Evolutionary conservation across 179 eudicot species (phyloP).

Genomic region (Amaranthus tricolor): DNA sequence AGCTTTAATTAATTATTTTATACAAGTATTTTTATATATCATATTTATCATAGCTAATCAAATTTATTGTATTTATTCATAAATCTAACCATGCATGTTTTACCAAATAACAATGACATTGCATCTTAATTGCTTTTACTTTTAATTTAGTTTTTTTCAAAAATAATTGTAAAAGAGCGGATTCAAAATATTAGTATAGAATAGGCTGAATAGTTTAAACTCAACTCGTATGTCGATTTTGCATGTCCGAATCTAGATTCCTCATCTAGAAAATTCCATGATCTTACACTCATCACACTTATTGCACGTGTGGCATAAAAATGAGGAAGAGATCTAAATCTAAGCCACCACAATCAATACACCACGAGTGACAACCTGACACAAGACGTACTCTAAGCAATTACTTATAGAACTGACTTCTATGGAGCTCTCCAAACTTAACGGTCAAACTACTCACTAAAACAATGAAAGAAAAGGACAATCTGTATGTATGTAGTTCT

Average conservation of each 20-base stretch:
- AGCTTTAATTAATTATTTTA: no score
- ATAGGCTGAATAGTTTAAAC: background rate
- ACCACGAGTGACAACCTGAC: no score
- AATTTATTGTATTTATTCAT: no score
- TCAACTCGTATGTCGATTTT: background rate
- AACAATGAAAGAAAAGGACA: background rate
- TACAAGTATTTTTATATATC: no score
- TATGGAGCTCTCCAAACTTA: background rate
- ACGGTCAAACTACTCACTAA: background rate
- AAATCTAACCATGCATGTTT: no score
- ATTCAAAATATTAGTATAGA: background rate
- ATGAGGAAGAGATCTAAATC: background rate
- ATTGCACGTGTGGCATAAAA: slow-evolving; percentile 9
- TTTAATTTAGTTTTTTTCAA: background rate
- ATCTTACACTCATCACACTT: background rate
- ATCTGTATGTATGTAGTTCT: background rate
- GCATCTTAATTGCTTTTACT: background rate
- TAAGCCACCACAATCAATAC: background rate
- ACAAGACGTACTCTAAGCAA: no score
- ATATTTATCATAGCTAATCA: no score
- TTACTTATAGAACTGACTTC: no score
- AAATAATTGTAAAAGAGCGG: background rate
- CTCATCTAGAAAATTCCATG: no score
- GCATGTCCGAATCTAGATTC: no score
- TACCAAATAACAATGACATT: no score